A percentile compares a stretch with the other conserved stretches of the same genome.
Conservation (phyloP, 1,284 basidiomycete genomes). For the Trametes sp. region DNA sequence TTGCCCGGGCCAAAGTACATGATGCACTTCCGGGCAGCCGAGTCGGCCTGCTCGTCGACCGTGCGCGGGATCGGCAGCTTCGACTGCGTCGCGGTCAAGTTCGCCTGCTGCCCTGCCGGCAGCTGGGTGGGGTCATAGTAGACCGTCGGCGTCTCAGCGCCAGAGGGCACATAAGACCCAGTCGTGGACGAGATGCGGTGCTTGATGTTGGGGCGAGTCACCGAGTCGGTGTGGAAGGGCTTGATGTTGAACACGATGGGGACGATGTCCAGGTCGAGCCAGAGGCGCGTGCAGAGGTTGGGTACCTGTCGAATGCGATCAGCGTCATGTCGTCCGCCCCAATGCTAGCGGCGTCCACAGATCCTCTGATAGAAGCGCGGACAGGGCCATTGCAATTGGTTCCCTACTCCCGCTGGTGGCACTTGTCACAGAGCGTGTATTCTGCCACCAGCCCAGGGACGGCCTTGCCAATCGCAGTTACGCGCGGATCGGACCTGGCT, state of each 20-base stretch:
- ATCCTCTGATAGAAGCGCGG: neutral
- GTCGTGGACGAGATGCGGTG: slow-evolving; percentile 80
- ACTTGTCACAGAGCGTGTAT: neutral
- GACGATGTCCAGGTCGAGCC: slow-evolving; percentile 79
- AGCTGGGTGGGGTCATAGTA: slow-evolving; percentile 61
- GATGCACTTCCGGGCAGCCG: slow-evolving; percentile 80
- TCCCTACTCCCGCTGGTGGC: neutral
- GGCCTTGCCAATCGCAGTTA: slow-evolving; percentile 10
- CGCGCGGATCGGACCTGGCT: slow-evolving; percentile 14
- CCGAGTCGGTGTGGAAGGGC: slow-evolving; percentile 77
- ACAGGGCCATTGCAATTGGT: neutral
- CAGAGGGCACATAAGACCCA: slow-evolving; percentile 76
- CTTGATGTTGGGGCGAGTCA: slow-evolving; percentile 77
- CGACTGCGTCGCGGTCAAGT: slow-evolving; percentile 56
- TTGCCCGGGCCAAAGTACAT: slow-evolving; percentile 84
- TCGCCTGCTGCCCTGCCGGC: slow-evolving; percentile 42
- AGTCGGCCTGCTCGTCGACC: slow-evolving; percentile 83
- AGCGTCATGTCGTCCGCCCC: slow-evolving; percentile 5
- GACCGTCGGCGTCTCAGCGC: slow-evolving; percentile 75
- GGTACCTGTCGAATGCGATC: slow-evolving; percentile 54
- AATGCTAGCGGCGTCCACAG: slow-evolving; percentile 1
- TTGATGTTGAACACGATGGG: slow-evolving; percentile 87
- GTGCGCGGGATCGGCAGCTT: slow-evolving; percentile 77
- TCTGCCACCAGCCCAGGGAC: neutral
- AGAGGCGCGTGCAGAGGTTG: slow-evolving; percentile 78